Conservation (phyloP, 352 stramenopile genomes). For the Phytopythium ostracodes region DNA sequence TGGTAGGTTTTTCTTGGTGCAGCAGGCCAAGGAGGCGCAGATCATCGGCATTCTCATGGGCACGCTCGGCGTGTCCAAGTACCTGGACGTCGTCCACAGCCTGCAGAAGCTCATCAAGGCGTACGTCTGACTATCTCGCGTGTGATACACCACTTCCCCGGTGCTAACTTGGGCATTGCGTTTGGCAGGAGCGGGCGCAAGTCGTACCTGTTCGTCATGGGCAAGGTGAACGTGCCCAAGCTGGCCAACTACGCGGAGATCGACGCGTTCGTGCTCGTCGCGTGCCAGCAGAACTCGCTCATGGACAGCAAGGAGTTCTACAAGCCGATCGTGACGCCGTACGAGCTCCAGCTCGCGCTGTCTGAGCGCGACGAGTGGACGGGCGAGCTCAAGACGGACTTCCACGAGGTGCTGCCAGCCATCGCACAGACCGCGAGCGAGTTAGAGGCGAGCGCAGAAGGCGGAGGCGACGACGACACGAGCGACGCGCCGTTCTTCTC, state of each 20-base stretch:
- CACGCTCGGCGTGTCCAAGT: slow-evolving; percentile 90
- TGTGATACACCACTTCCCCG: background rate
- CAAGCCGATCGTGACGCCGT: slow-evolving; percentile 92
- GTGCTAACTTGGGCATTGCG: slow-evolving; percentile 5
- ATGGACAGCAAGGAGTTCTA: slow-evolving; percentile 92
- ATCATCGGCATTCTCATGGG: slow-evolving; percentile 97
- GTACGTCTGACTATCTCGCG: slow-evolving; percentile 21
- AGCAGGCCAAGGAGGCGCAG: slow-evolving; percentile 92
- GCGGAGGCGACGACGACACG: slow-evolving; percentile 21
- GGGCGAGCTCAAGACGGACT: slow-evolving; percentile 81
- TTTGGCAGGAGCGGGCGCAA: slow-evolving; percentile 85
- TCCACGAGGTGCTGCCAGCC: slow-evolving; percentile 69
- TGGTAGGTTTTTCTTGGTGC: slow-evolving; percentile 79
- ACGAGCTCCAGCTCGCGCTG: slow-evolving; percentile 94
- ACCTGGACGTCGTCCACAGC: slow-evolving; percentile 89
- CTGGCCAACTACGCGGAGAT: slow-evolving; percentile 97
- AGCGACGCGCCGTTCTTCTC: slow-evolving; percentile 82
- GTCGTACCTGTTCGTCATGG: slow-evolving; percentile 96
- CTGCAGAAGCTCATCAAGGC: slow-evolving; percentile 87
- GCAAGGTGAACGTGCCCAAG: slow-evolving; percentile 97
- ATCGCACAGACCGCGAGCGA: slow-evolving; percentile 33
- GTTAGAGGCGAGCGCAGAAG: slow-evolving; percentile 21
- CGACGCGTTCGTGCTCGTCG: slow-evolving; percentile 96
- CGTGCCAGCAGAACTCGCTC: slow-evolving; percentile 94
- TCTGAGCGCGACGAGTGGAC: slow-evolving; percentile 85